Evolutionary conservation across 2,329 filamentous ascomycete species (phyloP).

Genomic region (Claviceps humidiphila): DNA sequence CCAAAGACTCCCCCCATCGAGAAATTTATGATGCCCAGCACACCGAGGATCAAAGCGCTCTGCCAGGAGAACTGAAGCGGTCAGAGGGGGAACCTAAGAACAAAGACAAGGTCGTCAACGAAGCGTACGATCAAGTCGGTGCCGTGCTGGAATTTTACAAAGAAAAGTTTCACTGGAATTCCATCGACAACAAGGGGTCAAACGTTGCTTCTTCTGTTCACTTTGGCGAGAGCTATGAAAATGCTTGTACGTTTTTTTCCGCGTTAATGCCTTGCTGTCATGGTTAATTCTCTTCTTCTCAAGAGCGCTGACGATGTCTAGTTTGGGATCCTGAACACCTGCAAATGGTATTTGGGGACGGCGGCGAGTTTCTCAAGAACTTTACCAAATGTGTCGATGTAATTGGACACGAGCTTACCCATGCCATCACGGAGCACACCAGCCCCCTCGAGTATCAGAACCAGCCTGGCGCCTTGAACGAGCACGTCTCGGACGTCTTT

Average conservation of each 20-base stretch:
- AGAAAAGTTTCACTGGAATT: conserved; percentile 35
- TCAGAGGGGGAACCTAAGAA: conserved; percentile 27
- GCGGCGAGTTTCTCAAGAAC: conserved; percentile 35
- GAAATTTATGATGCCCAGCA: conserved; percentile 32
- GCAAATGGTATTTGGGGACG: conserved; percentile 45
- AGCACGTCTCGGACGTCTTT: conserved; percentile 43
- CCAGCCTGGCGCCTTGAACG: conserved; percentile 42
- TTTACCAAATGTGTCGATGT: conserved; percentile 41
- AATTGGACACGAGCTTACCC: conserved; percentile 44
- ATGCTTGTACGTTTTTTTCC: conserved; percentile 26
- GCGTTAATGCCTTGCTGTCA: neutral
- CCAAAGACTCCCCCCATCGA: conserved; percentile 22
- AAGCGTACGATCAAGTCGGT: conserved; percentile 37
- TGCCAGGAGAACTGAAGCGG: conserved; percentile 30
- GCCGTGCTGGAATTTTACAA: conserved; percentile 36
- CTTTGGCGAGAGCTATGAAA: conserved; percentile 35
- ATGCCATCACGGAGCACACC: conserved; percentile 39
- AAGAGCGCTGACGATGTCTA: conserved; percentile 6
- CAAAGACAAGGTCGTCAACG: conserved; percentile 31
- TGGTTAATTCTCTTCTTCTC: neutral
- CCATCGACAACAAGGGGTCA: conserved; percentile 36
- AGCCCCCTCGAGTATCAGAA: conserved; percentile 35
- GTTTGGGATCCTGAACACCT: conserved; percentile 35
- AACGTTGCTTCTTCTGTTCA: conserved; percentile 40
- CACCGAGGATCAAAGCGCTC: conserved; percentile 18